Evolutionary conservation across 2,329 filamentous ascomycete genomes (phyloP).

Genomic region (Hymenoscyphus fructigenus): DNA sequence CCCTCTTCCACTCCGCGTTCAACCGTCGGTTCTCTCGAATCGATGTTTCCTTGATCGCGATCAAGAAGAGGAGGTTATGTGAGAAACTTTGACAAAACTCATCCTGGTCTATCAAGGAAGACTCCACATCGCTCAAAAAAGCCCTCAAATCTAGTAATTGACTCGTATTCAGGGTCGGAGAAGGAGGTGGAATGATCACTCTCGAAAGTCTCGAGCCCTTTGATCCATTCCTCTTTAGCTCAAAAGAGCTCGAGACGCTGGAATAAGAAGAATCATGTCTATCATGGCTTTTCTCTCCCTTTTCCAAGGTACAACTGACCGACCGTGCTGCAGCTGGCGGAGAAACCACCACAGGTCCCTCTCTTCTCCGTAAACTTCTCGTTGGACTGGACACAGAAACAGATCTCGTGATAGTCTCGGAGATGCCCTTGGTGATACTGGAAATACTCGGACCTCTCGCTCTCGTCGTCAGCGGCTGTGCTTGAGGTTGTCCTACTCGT

Average conservation of each 20-base stretch:
- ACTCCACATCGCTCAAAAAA: background rate
- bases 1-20: constrained; percentile 8
- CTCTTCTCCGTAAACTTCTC: background rate
- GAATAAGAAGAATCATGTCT: constrained; percentile 11
- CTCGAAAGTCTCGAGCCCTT: background rate
- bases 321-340: background rate
- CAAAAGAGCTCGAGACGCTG: constrained; percentile 5
- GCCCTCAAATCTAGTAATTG: background rate
- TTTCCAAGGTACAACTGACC: background rate
- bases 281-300: constrained; percentile 5
- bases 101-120: background rate
- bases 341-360: background rate
- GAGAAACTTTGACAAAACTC: background rate
- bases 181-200: background rate
- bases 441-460: constrained; percentile 1
- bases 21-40: constrained; percentile 7
- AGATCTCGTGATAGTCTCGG: background rate
- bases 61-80: constrained; percentile 9
- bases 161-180: background rate
- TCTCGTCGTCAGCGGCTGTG: background rate
- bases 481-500: background rate
- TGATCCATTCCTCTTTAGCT: background rate
- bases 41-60: constrained; percentile 11
- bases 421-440: background rate
- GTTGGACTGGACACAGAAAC: background rate